A percentile compares a stretch with the other conserved stretches of the same genome.
phyloP scores from a whole-genome alignment of 139 green algal species.

The Edaphochlamys debaryana region DNA sequence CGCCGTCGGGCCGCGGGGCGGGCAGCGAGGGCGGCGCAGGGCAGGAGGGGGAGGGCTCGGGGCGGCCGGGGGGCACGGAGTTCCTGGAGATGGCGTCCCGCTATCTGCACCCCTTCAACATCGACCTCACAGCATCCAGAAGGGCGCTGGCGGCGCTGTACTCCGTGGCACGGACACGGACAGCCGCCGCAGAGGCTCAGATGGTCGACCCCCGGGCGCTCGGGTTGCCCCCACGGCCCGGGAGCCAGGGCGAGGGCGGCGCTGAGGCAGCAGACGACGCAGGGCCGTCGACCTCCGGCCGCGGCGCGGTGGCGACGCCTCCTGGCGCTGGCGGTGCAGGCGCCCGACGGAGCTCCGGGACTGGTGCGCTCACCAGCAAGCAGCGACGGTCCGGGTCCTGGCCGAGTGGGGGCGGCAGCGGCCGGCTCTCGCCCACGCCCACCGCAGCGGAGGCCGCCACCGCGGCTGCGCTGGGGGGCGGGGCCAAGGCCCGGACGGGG shows the following conservation, averaged over 20 bases:
- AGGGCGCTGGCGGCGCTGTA: conserved; percentile 18
- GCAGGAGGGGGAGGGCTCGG: too few relatives aligned
- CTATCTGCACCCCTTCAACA: conserved; percentile 50
- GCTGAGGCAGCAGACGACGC: not conserved
- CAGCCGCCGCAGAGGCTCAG: not conserved
- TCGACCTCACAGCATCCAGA: conserved; percentile 29
- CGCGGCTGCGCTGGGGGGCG: not conserved
- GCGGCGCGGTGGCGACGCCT: not conserved
- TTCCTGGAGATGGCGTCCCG: conserved; percentile 38
- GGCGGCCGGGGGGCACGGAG: not conserved
- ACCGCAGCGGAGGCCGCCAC: too few relatives aligned
- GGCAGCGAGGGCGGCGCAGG: too few relatives aligned
- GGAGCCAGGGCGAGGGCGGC: not conserved
- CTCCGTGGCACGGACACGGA: not conserved
- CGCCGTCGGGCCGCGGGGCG: too few relatives aligned
- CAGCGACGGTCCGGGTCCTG: too few relatives aligned
- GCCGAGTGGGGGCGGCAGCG: too few relatives aligned
- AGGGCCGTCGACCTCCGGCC: not conserved
- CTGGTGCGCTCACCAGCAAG: too few relatives aligned
- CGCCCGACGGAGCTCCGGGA: too few relatives aligned
- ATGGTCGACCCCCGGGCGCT: not conserved
- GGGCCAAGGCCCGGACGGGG: not conserved
- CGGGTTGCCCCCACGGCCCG: not conserved
- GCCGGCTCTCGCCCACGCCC: too few relatives aligned
- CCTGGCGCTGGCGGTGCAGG: too few relatives aligned